Conservation (phyloP, 139 green algal genomes). For the Eudorina sp. region DNA sequence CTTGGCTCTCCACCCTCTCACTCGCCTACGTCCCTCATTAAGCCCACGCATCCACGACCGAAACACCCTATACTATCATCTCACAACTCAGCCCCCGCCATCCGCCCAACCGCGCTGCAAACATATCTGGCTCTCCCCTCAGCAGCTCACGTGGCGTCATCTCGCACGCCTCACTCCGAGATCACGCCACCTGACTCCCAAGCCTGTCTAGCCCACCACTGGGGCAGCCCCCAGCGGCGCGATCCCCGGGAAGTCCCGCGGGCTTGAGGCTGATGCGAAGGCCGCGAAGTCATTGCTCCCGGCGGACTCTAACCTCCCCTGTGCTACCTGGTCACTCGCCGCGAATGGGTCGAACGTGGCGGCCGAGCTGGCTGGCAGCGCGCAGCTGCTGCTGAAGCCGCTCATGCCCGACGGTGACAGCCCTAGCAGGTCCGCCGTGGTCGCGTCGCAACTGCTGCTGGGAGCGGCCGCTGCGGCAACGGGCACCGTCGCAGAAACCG, state of each 20-base stretch:
- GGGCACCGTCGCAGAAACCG: background rate
- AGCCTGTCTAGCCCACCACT: background rate
- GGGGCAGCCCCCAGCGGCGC: background rate
- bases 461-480: background rate
- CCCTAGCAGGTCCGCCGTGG: background rate
- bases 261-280: slow-evolving; percentile 2
- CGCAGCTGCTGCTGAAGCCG: background rate
- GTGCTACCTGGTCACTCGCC: background rate
- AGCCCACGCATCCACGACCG: too few species aligned
- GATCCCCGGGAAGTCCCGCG: background rate
- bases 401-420: background rate
- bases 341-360: background rate
- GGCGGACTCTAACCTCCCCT: background rate
- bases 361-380: background rate
- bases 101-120: too few species aligned
- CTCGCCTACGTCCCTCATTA: too few species aligned
- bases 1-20: too few species aligned
- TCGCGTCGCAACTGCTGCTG: background rate
- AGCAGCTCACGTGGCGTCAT: too few species aligned
- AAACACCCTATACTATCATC: too few species aligned
- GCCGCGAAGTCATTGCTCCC: slow-evolving; percentile 40
- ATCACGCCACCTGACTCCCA: too few species aligned
- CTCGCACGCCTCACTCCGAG: too few species aligned
- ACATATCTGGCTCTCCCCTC: too few species aligned
- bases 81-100: too few species aligned